phyloP scores from a whole-genome alignment of 768 basidiomycete genomes.

The Phanerodontia chrysosporium region DNA sequence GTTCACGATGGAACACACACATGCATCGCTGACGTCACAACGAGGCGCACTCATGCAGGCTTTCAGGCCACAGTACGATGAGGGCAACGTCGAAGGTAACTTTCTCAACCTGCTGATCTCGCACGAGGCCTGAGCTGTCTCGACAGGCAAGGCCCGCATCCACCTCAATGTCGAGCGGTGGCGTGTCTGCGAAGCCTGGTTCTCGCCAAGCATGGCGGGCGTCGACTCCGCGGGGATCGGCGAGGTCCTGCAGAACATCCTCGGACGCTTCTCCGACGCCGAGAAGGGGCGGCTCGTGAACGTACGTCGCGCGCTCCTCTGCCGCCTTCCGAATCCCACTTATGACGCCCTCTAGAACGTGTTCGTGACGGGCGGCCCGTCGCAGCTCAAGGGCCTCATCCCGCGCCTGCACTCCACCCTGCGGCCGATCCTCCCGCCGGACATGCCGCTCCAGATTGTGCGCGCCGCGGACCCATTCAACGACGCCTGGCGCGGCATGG shows the following conservation, averaged over 20 bases:
- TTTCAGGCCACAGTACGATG: conserved; percentile 76
- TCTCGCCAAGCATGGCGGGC: conserved; percentile 91
- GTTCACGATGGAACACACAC: conserved; percentile 80
- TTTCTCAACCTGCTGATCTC: too few relatives aligned
- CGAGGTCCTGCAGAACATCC: conserved; percentile 85
- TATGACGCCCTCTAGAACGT: conserved; percentile 56
- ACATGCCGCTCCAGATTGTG: conserved; percentile 63
- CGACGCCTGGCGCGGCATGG: conserved; percentile 95
- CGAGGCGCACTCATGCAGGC: conserved; percentile 84
- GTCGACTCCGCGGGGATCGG: conserved; percentile 91
- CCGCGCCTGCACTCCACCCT: conserved; percentile 67
- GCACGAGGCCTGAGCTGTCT: too few relatives aligned
- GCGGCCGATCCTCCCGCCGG: conserved; percentile 83
- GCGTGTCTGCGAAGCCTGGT: conserved; percentile 89
- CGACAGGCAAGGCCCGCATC: conserved; percentile 66
- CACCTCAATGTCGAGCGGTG: conserved; percentile 89
- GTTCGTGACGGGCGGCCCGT: conserved; percentile 82
- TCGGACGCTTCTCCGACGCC: conserved; percentile 61
- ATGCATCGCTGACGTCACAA: conserved; percentile 69
- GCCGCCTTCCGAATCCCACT: not conserved
- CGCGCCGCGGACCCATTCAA: conserved; percentile 60
- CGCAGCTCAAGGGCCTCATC: conserved; percentile 65
- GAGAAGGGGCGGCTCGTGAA: conserved; percentile 74
- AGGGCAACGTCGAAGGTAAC: conserved; percentile 68
- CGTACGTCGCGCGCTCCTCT: conserved; percentile 37